A percentile compares a stretch with the other conserved stretches of the same genome.
Conservation (phyloP, 2,329 filamentous ascomycete species). For the Diaporthe velutina region DNA sequence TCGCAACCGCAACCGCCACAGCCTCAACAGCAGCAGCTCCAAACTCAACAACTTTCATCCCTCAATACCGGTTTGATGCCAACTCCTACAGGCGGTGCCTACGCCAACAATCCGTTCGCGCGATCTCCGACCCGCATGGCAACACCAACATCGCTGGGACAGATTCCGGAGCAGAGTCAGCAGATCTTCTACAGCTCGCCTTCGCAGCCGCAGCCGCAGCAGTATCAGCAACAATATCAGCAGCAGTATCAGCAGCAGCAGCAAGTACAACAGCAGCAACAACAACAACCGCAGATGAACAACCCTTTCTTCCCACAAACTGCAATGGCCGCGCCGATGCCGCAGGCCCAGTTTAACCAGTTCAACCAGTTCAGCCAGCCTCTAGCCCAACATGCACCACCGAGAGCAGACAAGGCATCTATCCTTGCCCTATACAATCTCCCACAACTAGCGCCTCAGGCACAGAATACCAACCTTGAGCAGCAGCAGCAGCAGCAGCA, state of each 20-base stretch:
- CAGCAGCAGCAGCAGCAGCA: conserved; percentile 44
- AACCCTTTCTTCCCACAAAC: conserved; percentile 40
- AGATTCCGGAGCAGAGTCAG: conserved; percentile 66
- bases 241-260: conserved; percentile 42
- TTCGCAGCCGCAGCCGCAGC: conserved; percentile 43
- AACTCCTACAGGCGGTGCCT: conserved; percentile 44
- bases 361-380: conserved; percentile 49
- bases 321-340: conserved; percentile 42
- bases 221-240: conserved; percentile 44
- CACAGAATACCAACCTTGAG: conserved; percentile 40
- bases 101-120: conserved; percentile 62
- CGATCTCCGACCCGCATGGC: conserved; percentile 65
- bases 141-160: conserved; percentile 59
- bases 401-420: conserved; percentile 75
- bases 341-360: conserved; percentile 41
- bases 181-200: conserved; percentile 53
- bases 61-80: conserved; percentile 51
- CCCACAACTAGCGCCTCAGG: conserved; percentile 62
- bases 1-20: conserved; percentile 49
- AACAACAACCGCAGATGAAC: conserved; percentile 41
- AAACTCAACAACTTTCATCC: conserved; percentile 52
- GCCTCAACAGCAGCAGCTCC: conserved; percentile 46
- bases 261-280: conserved; percentile 38
- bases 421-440: conserved; percentile 83
- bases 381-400: conserved; percentile 54